Evolutionary conservation across 2,329 filamentous ascomycete genomes (phyloP).

Genomic region (Xylariales sp.): DNA sequence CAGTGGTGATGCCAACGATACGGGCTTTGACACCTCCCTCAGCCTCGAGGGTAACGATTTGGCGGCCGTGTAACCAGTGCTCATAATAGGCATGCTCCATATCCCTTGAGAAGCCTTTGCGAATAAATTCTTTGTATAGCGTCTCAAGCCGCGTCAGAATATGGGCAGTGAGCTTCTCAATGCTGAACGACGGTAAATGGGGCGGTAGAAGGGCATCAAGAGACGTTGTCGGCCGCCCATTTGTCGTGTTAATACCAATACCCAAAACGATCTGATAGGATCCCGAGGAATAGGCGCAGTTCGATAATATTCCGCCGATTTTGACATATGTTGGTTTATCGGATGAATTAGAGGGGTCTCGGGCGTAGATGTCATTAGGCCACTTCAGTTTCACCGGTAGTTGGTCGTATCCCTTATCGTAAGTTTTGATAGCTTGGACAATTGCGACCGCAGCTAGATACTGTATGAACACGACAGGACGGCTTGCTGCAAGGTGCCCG

Average conservation of each 20-base stretch:
- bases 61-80: slow-evolving; percentile 86
- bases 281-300: slow-evolving; percentile 81
- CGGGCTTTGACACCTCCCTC: slow-evolving; percentile 79
- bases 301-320: slow-evolving; percentile 92
- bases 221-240: slow-evolving; percentile 86
- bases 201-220: slow-evolving; percentile 76
- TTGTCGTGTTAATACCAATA: slow-evolving; percentile 86
- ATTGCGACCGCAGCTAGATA: slow-evolving; percentile 92
- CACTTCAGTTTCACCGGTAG: slow-evolving; percentile 91
- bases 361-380: slow-evolving; percentile 93
- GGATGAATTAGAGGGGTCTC: slow-evolving; percentile 67
- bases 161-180: slow-evolving; percentile 84
- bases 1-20: slow-evolving; percentile 88
- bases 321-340: slow-evolving; percentile 75
- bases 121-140: slow-evolving; percentile 79
- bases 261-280: slow-evolving; percentile 89
- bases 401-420: slow-evolving; percentile 78
- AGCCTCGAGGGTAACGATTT: slow-evolving; percentile 78
- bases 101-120: slow-evolving; percentile 76
- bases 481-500: slow-evolving; percentile 74
- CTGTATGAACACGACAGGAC: slow-evolving; percentile 92
- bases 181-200: slow-evolving; percentile 67
- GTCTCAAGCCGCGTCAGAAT: slow-evolving; percentile 83
- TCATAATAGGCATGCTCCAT: slow-evolving; percentile 83
- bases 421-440: slow-evolving; percentile 82